Percentiles rank a stretch among this genome's conserved stretches.
phyloP scores from a whole-genome alignment of 2,329 filamentous ascomycete species.

The Mycosphaerella arachidis region DNA sequence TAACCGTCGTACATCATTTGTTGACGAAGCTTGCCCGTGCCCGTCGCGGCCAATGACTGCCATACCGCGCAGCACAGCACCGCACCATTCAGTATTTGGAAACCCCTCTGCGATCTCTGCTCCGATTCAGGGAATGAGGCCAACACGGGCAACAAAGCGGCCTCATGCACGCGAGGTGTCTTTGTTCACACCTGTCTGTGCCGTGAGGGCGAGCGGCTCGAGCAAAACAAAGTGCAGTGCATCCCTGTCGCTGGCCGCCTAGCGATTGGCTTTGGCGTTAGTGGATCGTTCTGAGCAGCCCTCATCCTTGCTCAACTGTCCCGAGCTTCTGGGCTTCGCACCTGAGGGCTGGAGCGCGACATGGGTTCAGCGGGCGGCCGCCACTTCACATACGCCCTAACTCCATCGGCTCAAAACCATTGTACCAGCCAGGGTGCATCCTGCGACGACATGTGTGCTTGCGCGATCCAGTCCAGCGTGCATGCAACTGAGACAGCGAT shows the following conservation, averaged over 20 bases:
- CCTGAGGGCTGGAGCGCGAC: neutral
- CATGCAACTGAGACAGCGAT: slow-evolving; percentile 1
- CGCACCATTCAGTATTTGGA: slow-evolving; percentile 17
- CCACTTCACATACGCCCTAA: neutral
- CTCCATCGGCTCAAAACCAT: neutral
- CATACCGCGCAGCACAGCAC: neutral
- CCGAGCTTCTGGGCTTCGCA: slow-evolving; percentile 8
- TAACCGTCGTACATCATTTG: neutral
- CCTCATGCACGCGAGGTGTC: slow-evolving; percentile 16
- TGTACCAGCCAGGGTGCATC: neutral
- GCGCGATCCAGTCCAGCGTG: slow-evolving; percentile 1
- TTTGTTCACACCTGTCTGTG: slow-evolving; percentile 15
- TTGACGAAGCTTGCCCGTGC: neutral
- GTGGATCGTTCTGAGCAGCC: slow-evolving; percentile 5
- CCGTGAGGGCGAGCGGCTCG: slow-evolving; percentile 8
- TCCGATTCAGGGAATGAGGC: slow-evolving; percentile 21
- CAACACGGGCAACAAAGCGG: slow-evolving; percentile 20
- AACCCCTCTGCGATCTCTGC: slow-evolving; percentile 8
- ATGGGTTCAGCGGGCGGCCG: neutral
- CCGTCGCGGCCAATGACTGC: slow-evolving; percentile 2
- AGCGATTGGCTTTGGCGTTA: slow-evolving; percentile 5
- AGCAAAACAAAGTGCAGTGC: slow-evolving; percentile 3
- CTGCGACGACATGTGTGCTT: neutral
- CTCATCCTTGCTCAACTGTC: neutral
- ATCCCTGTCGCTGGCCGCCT: slow-evolving; percentile 6